Percentiles rank a stretch among this genome's conserved stretches.
Conservation (phyloP, 1,284 basidiomycete species). For the Apiotrichum gamsii region DNA sequence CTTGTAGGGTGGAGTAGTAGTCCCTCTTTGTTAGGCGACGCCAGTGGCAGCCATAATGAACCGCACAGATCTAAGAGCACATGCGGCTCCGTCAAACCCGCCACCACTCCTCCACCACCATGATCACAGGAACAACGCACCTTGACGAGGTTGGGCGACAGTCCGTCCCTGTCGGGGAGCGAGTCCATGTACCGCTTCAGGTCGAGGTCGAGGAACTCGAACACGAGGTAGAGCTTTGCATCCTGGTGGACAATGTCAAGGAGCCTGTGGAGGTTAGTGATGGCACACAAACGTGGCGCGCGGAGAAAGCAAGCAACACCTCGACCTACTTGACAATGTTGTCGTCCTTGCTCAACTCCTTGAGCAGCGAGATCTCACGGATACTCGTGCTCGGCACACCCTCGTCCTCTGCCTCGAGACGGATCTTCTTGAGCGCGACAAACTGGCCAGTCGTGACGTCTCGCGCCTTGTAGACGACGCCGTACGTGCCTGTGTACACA, state of each 20-base stretch:
- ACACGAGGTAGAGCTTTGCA: slow-evolving; percentile 95
- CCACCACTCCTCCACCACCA: no score
- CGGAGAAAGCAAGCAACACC: not conserved
- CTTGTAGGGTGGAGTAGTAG: no score
- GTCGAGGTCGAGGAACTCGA: slow-evolving; percentile 98
- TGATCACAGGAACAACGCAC: no score
- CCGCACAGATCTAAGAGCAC: no score
- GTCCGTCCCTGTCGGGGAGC: slow-evolving; percentile 88
- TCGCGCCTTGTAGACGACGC: slow-evolving; percentile 92
- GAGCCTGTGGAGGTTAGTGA: slow-evolving; percentile 58
- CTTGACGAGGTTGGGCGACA: slow-evolving; percentile 87
- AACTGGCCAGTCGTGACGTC: slow-evolving; percentile 69
- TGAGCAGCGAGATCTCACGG: slow-evolving; percentile 91
- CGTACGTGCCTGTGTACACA: slow-evolving; percentile 77
- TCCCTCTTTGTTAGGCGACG: no score
- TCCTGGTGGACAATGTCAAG: slow-evolving; percentile 99
- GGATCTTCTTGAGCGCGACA: slow-evolving; percentile 96
- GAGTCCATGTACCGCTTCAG: slow-evolving; percentile 99
- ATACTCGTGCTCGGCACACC: slow-evolving; percentile 97
- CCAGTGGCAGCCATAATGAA: no score
- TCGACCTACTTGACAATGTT: slow-evolving; percentile 69
- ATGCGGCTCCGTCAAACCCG: no score
- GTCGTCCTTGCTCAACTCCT: slow-evolving; percentile 84
- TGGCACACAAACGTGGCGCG: not conserved
- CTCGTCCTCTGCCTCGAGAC: slow-evolving; percentile 88